Evolutionary conservation across 441 rosid genomes (phyloP).

Genomic region (Biscutella laevigata): DNA sequence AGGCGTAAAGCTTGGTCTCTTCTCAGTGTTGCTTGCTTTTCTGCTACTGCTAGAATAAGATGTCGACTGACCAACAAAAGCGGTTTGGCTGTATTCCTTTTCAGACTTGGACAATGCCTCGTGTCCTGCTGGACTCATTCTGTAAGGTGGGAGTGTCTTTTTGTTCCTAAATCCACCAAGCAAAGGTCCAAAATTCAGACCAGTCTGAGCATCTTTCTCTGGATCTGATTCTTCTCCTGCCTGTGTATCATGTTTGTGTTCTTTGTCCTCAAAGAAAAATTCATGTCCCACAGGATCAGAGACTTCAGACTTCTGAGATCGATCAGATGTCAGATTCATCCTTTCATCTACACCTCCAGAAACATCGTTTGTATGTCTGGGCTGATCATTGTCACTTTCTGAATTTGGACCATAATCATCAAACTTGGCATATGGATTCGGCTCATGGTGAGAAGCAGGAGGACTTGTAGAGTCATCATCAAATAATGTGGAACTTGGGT

Average conservation of each 20-base stretch:
- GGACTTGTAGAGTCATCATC: conserved; percentile 34
- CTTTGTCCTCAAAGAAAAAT: conserved; percentile 13
- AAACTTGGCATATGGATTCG: conserved; percentile 31
- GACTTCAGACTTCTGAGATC: conserved; percentile 24
- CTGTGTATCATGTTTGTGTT: conserved; percentile 24
- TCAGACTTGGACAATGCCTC: conserved; percentile 28
- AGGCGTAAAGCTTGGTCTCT: conserved; percentile 25
- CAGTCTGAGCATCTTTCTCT: conserved; percentile 28
- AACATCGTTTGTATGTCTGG: conserved; percentile 21
- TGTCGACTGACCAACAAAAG: conserved; percentile 22
- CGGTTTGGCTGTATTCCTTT: conserved; percentile 17
- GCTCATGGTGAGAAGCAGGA: conserved; percentile 29
- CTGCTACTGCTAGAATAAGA: conserved; percentile 26
- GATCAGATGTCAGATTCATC: conserved; percentile 23
- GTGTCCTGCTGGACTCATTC: conserved; percentile 17
- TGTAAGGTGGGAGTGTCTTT: conserved; percentile 47
- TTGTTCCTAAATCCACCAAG: conserved; percentile 60
- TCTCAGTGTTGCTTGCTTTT: conserved; percentile 24
- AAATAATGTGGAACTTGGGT: conserved; percentile 25
- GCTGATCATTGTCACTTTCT: conserved; percentile 41
- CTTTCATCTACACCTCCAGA: conserved; percentile 15
- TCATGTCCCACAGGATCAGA: conserved; percentile 27
- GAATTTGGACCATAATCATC: conserved; percentile 52
- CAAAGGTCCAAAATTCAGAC: conserved; percentile 45
- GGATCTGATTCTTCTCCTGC: conserved; percentile 25